A percentile compares a stretch with the other conserved stretches of the same genome.
Conservation (phyloP, 495 filamentous ascomycete genomes). For the Thermochaetoides thermophila region DNA sequence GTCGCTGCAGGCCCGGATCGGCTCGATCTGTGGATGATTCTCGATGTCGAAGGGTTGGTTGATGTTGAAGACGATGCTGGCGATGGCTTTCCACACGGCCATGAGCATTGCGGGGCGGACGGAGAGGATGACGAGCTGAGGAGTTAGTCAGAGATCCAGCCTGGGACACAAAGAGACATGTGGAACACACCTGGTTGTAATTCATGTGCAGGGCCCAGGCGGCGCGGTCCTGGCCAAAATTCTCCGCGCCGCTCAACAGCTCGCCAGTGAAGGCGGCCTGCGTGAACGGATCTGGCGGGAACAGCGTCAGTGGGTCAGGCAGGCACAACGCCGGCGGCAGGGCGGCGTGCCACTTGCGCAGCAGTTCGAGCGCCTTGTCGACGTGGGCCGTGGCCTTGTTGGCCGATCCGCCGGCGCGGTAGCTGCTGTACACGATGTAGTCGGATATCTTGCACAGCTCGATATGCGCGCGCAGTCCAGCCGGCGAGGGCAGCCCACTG, state of each 20-base stretch:
- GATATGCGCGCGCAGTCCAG: slow-evolving; percentile 23
- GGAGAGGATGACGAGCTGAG: slow-evolving; percentile 25
- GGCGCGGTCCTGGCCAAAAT: slow-evolving; percentile 16
- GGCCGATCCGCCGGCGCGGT: slow-evolving; percentile 12
- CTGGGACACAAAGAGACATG: background rate
- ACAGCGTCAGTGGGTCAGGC: slow-evolving; percentile 4
- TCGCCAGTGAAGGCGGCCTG: slow-evolving; percentile 1
- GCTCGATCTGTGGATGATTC: slow-evolving; percentile 6
- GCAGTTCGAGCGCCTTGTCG: slow-evolving; percentile 11
- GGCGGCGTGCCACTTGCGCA: slow-evolving; percentile 13
- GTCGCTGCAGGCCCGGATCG: slow-evolving; percentile 17
- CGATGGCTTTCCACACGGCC: slow-evolving; percentile 23
- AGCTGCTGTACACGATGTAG: slow-evolving; percentile 23
- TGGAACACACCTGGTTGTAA: slow-evolving; percentile 22
- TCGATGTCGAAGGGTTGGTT: slow-evolving; percentile 8
- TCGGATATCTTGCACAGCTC: slow-evolving; percentile 24
- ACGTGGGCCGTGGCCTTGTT: slow-evolving; percentile 6
- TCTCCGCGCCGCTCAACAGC: slow-evolving; percentile 6
- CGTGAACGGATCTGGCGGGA: slow-evolving; percentile 3
- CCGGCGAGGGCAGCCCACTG: slow-evolving; percentile 19
- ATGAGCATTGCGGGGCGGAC: slow-evolving; percentile 26
- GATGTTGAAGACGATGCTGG: slow-evolving; percentile 9
- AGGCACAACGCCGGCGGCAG: slow-evolving; percentile 5
- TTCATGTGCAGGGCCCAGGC: slow-evolving; percentile 24
- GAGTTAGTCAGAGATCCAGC: background rate